Base-by-base conservation (phyloP, 768 basidiomycete genomes). In the Agrocybe chaxingu region DNA sequence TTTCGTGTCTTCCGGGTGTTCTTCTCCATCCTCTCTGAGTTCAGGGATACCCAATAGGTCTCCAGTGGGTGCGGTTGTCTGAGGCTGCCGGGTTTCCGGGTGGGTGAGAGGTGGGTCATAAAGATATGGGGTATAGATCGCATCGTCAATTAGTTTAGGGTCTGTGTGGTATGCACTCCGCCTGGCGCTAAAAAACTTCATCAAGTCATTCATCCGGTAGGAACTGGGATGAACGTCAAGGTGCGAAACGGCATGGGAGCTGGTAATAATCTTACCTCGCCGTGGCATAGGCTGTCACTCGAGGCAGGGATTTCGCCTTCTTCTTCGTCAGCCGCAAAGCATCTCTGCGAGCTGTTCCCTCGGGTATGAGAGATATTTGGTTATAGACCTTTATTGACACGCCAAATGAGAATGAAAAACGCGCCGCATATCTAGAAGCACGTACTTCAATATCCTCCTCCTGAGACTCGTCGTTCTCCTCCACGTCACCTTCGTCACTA, bases 201-300 rank as follows among this genome's bases (percentile, higher is more conserved):
- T 80, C 9, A 98, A 77, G 30, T 92, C 93, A 34, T 80, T 77
- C 67, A 98, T 87, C 47, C 90, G 81, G 66, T 95, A 98, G 7
- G 94, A 93, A 44, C 93, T 96, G 59, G 30, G 45, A 42, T 47
- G 43, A 3, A 39, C 41, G 36, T 13, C 16, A 48, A 34, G 47
- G 5, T 24, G 43, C 31, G 39, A 12, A 24, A 39, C 45, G 44
- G 40, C 38, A 36, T 39, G 35, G 43, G 11, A 43, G 31, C n/a
- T 37, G 44, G 51, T n/a, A 12, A 19, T 16, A 35, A 18, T 39
- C n/a, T 57, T 67, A 94, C 94, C 80, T 85, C 31, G 94, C 91
- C 11, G 93, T 97, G 39, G 94, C 92, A 68, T 96, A 97, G 4
- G 94, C 95, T 2, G 95, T 97, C n/a, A 95, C 95, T 59, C 95